A percentile compares a stretch with the other conserved stretches of the same genome.
Evolutionary conservation across 441 rosid species (phyloP).

Genomic region (Dalechampia spathulata): DNA sequence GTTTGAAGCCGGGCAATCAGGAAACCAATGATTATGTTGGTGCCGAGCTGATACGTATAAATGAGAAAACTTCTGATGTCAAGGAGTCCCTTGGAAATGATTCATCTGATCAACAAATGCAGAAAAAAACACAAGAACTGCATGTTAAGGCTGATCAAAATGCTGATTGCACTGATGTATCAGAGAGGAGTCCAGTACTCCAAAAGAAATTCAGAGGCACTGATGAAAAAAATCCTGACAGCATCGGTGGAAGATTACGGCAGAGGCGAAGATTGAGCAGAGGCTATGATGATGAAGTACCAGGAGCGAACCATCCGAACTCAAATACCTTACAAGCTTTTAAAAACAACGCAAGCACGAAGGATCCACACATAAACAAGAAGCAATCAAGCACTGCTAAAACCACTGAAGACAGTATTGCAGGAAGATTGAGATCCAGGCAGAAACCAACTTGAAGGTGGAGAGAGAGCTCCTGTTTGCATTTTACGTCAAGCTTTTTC

Average conservation of each 20-base stretch:
- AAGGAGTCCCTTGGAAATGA: background rate
- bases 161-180: background rate
- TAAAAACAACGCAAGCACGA: background rate
- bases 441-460: constrained; percentile 13
- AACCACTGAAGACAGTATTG: constrained; percentile 23
- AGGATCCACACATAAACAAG: background rate
- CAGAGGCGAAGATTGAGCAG: constrained; percentile 31
- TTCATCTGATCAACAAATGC: constrained; percentile 1
- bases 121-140: constrained; percentile 16
- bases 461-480: background rate
- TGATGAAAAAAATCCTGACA: constrained; percentile 28
- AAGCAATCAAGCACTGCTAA: background rate
- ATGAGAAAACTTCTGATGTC: constrained; percentile 4
- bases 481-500: constrained; percentile 1
- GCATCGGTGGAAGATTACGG: constrained; percentile 45
- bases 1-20: constrained; percentile 24
- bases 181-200: constrained; percentile 13
- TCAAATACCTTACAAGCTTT: too few relatives aligned
- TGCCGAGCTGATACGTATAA: constrained; percentile 1
- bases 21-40: background rate
- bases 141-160: constrained; percentile 1
- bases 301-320: constrained; percentile 6
- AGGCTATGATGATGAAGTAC: constrained; percentile 3
- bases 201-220: constrained; percentile 17
- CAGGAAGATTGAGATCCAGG: constrained; percentile 31